Base-by-base conservation (phyloP, 2,329 filamentous ascomycete genomes). In the Drechslerella dactyloides region DNA sequence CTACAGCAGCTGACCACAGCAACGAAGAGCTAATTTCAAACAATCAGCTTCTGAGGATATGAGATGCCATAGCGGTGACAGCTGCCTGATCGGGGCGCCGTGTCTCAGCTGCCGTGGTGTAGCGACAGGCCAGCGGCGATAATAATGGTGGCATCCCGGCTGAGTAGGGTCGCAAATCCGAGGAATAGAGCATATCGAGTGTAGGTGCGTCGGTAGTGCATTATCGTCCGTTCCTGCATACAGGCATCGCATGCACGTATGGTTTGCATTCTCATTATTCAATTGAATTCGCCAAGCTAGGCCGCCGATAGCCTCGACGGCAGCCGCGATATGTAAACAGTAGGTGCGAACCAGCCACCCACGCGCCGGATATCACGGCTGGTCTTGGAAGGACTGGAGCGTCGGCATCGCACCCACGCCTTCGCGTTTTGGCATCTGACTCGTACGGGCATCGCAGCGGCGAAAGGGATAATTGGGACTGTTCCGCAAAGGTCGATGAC, bases 401-500 rank as follows among this genome's bases (percentile, higher is more conserved):
- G 10, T 2, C 50, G 50, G n/a, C 8, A 33, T 5, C 19, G 21
- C 5, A 37, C 19, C 60, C 60, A 72, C 68, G 64, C 68, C 68
- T 65, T 52, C 68, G 68, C 30, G 35, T 72, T 72, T 60, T 56
- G 68, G 68, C 60, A 72, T 59, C 50, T 53, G 68, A 65, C 65
- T 72, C 56, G 66, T 59, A n/a, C 50, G 24, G 3, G 42, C 37
- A 24, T 44, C 24, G 15, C 13, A 30, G 10, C n/a, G 42, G 17
- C 21, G 59, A 8, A 23, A 24, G 44, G 21, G 13, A 17, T 15
- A 17, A 42, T 42, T 13, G 37, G 13, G 19, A 19, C 11, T 8
- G 44, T 19, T 19, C 4, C 17, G 2, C 8, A 15, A 40, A 19
- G 17, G 24, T 23, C 6, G 21, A 27, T 15, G 35, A 27, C 68